Conservation (phyloP, 495 filamentous ascomycete genomes). For the Hypoxylon fuscum region DNA sequence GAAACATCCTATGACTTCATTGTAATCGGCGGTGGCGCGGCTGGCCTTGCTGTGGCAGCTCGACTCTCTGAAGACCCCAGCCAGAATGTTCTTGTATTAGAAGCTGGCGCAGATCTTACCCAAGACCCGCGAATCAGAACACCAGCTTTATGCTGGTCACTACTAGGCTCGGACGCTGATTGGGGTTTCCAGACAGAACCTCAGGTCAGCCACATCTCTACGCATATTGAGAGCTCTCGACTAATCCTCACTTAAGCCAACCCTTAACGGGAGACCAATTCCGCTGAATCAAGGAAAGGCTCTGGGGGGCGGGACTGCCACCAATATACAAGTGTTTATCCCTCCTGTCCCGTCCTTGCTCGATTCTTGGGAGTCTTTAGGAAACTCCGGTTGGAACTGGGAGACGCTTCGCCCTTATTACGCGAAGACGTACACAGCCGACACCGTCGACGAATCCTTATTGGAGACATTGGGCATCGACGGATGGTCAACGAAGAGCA, state of each 20-base stretch:
- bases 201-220: too few relatives aligned
- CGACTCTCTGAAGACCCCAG: conserved; percentile 65
- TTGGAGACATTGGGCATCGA: neutral
- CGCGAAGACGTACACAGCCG: neutral
- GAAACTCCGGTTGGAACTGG: conserved; percentile 13
- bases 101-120: conserved; percentile 57
- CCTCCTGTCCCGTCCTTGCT: conserved; percentile 3
- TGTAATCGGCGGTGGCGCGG: conserved; percentile 80
- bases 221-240: too few relatives aligned
- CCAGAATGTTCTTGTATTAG: conserved; percentile 66
- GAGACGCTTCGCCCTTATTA: conserved; percentile 4
- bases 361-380: conserved; percentile 8
- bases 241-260: neutral
- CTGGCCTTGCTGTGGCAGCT: conserved; percentile 77
- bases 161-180: too few relatives aligned
- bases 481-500: neutral
- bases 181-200: too few relatives aligned
- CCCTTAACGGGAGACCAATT: neutral
- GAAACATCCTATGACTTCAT: conserved; percentile 76
- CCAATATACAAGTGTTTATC: conserved; percentile 8
- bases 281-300: conserved; percentile 10
- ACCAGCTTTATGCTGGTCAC: neutral
- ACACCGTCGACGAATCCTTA: neutral
- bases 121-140: conserved; percentile 38
- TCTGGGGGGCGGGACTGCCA: conserved; percentile 17